These are phyloP conservation scores for Eragrostis nindensis DNA, from an alignment of 176 grass and related monocot genomes.

Conservation along the genomic window DNA sequence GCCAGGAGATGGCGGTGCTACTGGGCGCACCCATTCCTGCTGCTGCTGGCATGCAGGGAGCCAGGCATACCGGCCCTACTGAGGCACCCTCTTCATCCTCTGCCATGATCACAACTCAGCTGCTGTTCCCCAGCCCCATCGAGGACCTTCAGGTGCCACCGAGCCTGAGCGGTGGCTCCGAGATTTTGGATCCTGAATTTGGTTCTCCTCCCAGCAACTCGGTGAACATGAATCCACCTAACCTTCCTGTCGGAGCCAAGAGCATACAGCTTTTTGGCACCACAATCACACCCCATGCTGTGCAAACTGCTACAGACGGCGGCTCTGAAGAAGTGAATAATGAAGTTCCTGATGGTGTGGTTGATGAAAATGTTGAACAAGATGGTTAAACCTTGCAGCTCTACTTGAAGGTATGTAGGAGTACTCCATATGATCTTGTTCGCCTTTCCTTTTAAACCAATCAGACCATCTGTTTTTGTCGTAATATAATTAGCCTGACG, in stretches of 20 bases:
- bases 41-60: constrained; percentile 69
- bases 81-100: constrained; percentile 30
- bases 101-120: constrained; percentile 30
- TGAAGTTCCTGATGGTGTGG: constrained; percentile 6
- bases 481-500: no score
- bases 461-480: no score
- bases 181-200: constrained; percentile 34
- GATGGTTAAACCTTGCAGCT: neutral
- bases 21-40: constrained; percentile 40
- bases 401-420: constrained; percentile 38
- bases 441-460: neutral
- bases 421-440: no score
- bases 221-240: neutral
- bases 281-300: constrained; percentile 30
- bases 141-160: constrained; percentile 3
- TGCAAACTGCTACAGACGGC: neutral
- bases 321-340: constrained; percentile 35
- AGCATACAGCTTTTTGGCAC: constrained; percentile 54
- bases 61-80: constrained; percentile 51
- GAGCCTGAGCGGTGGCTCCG: constrained; percentile 7
- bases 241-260: constrained; percentile 12
- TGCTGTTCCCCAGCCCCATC: constrained; percentile 4
- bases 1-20: constrained; percentile 2
- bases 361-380: constrained; percentile 2
- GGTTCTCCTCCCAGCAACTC: constrained; percentile 38